Base-by-base conservation (phyloP, 176 grass and related monocot species). In the Ampelocalamus luodianensis region DNA sequence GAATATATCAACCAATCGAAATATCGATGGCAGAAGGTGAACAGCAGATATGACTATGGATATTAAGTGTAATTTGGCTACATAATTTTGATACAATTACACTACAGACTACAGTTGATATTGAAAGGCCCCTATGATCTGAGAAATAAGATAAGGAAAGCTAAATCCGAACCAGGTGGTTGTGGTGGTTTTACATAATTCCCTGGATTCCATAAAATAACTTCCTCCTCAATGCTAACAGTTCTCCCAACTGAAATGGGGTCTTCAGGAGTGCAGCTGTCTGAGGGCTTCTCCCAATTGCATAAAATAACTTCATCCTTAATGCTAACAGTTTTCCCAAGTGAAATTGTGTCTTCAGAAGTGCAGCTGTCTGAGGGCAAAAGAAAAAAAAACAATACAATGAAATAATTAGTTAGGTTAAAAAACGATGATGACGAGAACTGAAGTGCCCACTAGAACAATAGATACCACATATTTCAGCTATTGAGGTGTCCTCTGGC, bases 161-260 rank as follows among this genome's bases (percentile, higher is more conserved):
- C 58, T 65, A 59, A 77, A 75, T 27, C 50, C 76, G 3, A 56
- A 91, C 89, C 85, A 68, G 54, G 7, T 55, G 13, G 2, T 58
- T 46, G 62, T 17, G 3, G 27, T 68, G 6, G 60, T 79, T 74
- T 73, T 65, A 44, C 49, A 69, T 42, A 73, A 51, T 37, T 72
- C 46, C 43, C 67, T 79, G 74, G 79, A 65, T 84, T 87, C 79
- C 80, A 87, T 62, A 87, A 44, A 84, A 83, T 91, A 18, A 87
- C 29, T 76, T 87, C 85, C 51, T 84, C 63, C 26, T 67, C 72
- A 1, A 43, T 77, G 43, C n/a, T 76, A 48, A 26, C 72, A 51
- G 82, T 65, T 40, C 14, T 49, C 70, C 18, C 74, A 48, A 58
- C 10, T 32, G 26, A 78, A 66, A 58, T 77, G 23, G 18, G 49